phyloP scores from a whole-genome alignment of 257 asterid species.

The Mitragyna speciosa region DNA sequence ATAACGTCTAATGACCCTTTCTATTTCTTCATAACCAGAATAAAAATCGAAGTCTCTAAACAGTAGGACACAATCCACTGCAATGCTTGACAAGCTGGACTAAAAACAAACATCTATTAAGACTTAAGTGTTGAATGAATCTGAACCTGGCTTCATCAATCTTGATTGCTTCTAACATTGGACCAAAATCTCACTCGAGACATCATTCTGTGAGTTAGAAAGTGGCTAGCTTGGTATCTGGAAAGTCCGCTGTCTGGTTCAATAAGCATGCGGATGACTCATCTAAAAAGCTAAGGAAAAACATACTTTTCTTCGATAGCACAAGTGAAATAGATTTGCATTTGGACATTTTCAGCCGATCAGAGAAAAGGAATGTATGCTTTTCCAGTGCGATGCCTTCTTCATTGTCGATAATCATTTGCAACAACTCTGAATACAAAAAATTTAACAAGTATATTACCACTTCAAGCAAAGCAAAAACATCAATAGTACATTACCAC shows the following conservation, averaged over 20 bases:
- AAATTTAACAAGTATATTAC: not conserved
- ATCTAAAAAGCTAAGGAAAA: not conserved
- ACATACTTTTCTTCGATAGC: not conserved
- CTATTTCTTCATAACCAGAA: not conserved
- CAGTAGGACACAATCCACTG: not conserved
- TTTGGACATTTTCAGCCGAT: slow-evolving; percentile 5
- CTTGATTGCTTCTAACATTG: not conserved
- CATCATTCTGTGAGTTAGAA: not conserved
- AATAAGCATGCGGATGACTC: not conserved
- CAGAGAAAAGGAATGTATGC: not conserved
- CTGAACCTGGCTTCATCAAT: not conserved
- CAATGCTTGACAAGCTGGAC: not conserved
- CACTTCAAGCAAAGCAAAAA: not conserved
- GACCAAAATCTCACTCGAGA: not conserved
- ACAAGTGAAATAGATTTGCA: not conserved
- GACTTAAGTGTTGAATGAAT: not conserved
- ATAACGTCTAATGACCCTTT: not conserved
- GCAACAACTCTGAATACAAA: not conserved
- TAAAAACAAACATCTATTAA: not conserved
- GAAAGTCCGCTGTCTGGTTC: slow-evolving; percentile 4
- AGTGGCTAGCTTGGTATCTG: not conserved
- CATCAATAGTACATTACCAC: too few relatives aligned
- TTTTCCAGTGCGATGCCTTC: not conserved
- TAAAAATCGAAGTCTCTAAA: not conserved
- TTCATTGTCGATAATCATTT: not conserved